Evolutionary conservation across 139 green algal genomes (phyloP), one percentile per base, ranked within the genome.

Genomic region (Chlorella sp.): DNA sequence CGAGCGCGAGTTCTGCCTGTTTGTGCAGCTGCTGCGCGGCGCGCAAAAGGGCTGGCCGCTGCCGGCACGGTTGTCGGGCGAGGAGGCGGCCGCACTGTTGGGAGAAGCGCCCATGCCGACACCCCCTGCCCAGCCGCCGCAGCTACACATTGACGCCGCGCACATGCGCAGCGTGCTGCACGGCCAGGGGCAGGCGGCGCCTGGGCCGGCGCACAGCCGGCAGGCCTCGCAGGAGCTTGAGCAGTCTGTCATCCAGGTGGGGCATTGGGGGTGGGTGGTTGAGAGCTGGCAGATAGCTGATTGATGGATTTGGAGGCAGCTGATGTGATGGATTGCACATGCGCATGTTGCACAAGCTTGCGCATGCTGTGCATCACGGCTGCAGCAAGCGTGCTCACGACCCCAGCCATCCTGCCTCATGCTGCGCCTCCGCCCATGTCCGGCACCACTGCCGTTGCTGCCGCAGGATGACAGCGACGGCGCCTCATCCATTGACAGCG

Each of bases 1-100:
- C 83, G 34, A 32, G 38, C 41, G 74, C 25, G 73, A 85, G 57
- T 88, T 88, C 72, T 88, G 84, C 84, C 69, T 88, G 18, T 88
- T 88, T 39, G 72, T 88, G 74, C 65, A 85, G 41, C 70, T 88
- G 56, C 57, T 88, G 78, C 78, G 76, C n/a, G 47, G 62, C 12
- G 84, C 75, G 21, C 73, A 81, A 23, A 72, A 78, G 39, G 84
- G 78, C 32, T 57, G 41, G 7, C 28, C 28, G 17, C 34, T 88
- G 41, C 84, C 84, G 23, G 13, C 30, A 21, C 32, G 30, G 38
- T 57, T 88, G 39, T 57, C n/a, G 3, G 9, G 18, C 1, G 69
- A 79, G 57, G 41, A 85, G 39, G 44, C 63, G 38, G 74, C 84
- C 30, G 47, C 34, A 30, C 75, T 88, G 69, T 70, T 88, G 55